Percentiles rank a stretch among this genome's conserved stretches.
phyloP scores from a whole-genome alignment of 1,284 basidiomycete species.

The Boletellus deceptivus region DNA sequence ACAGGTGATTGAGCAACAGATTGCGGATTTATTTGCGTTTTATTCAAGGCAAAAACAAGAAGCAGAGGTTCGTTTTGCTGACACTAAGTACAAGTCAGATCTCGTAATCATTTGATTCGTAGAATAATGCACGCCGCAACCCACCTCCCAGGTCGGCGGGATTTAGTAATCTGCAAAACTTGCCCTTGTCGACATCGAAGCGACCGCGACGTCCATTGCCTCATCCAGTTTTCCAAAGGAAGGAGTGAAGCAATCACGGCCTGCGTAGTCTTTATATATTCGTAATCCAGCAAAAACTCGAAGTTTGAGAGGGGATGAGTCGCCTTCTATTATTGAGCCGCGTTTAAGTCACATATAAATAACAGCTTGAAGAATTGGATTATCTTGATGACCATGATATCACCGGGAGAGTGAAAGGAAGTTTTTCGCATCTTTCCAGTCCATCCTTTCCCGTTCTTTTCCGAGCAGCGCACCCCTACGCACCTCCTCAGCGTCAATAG shows the following conservation, averaged over 20 bases:
- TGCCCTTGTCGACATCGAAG: slow-evolving; percentile 22
- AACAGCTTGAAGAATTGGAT: not conserved
- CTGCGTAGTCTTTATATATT: not conserved
- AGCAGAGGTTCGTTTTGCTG: slow-evolving; percentile 31
- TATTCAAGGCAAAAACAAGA: slow-evolving; percentile 66
- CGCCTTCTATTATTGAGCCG: slow-evolving; percentile 14
- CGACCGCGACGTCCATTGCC: slow-evolving; percentile 32
- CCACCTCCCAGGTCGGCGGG: slow-evolving; percentile 21
- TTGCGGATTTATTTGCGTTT: slow-evolving; percentile 69
- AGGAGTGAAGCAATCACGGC: slow-evolving; percentile 8
- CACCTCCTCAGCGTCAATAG: slow-evolving; percentile 65
- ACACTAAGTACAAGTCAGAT: not conserved
- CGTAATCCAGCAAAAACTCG: not conserved
- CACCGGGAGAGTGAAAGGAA: slow-evolving; percentile 35
- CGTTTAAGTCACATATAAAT: slow-evolving; percentile 8
- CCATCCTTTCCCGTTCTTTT: slow-evolving; percentile 81
- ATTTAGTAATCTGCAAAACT: slow-evolving; percentile 30
- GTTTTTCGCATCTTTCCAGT: slow-evolving; percentile 52
- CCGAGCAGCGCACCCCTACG: slow-evolving; percentile 53
- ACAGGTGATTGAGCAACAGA: slow-evolving; percentile 70
- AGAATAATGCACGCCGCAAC: slow-evolving; percentile 30
- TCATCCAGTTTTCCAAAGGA: slow-evolving; percentile 31
- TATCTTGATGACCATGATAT: slow-evolving; percentile 4
- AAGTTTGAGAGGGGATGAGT: not conserved
- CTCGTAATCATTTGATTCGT: not conserved